Evolutionary conservation across 176 grass and related monocot species (phyloP), one percentile per base, ranked within the genome.

Genomic region (Aegilops sharonensis): DNA sequence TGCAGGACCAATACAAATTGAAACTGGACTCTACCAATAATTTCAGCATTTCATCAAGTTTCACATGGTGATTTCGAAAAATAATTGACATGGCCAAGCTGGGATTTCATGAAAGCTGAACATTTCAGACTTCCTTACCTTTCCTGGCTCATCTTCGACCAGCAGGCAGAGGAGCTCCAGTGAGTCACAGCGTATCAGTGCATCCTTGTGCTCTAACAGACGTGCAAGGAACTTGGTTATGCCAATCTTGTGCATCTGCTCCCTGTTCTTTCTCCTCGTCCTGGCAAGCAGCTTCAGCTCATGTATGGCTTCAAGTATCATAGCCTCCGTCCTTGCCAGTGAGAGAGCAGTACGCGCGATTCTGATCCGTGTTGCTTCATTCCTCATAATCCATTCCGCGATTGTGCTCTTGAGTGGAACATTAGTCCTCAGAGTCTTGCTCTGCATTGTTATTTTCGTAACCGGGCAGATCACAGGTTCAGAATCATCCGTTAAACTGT

Each of bases 121-220:
- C 25, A 72, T 77, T 17, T 66, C 39, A 32, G 18, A 76, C 29
- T 24, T 34, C 12, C 62, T 72, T 62, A 99, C 97, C 97, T 93
- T 99, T 86, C 97, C 97, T 8, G 90, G 75, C 57, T 94, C 89
- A 67, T 96, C 94, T 79, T 94, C 86, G 68, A 93, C 90, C 80
- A 99, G 68, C 17, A 88, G 42, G 61, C 82, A 54, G 45, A 99
- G 84, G 34, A 99, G 89, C 20, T 94, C 89, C 63, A 97, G 77
- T 8, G 92, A 83, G 54, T 93, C 90, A 0, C 90, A 90, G 17
- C 92, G 86, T 54, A 94, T 81, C 23, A 61, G 80, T 13, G 63
- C 68, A 79, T 94, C 92, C 71, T 87, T 89, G 80, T 89, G 91
- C 7, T 93, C 90, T 79, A 99, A 67, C 48, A 91, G 81, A 36